A percentile compares a stretch with the other conserved stretches of the same genome.
phyloP scores from a whole-genome alignment of 345 rosid genomes.

The Balakata baccata region DNA sequence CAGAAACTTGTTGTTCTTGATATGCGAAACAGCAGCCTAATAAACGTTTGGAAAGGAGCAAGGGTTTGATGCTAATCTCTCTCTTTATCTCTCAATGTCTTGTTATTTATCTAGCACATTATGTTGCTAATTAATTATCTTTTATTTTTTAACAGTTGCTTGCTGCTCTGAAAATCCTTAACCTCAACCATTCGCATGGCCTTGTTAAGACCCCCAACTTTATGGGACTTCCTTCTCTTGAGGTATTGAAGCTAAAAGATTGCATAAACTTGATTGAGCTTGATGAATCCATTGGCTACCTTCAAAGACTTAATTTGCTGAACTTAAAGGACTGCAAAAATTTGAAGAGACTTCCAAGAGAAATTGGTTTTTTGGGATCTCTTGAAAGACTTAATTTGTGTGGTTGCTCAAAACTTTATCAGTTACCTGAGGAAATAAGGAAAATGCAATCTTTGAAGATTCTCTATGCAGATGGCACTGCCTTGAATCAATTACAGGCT shows the following conservation, averaged over 20 bases:
- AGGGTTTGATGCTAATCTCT: conserved; percentile 2
- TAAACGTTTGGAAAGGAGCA: conserved; percentile 15
- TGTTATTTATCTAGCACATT: neutral
- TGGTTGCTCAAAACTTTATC: conserved; percentile 28
- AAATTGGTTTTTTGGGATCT: conserved; percentile 17
- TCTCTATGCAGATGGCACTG: conserved; percentile 20
- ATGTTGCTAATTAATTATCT: neutral
- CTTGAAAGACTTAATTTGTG: conserved; percentile 22
- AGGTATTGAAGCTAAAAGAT: conserved; percentile 15
- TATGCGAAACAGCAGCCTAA: conserved; percentile 11
- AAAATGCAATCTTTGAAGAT: conserved; percentile 25
- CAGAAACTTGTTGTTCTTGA: conserved; percentile 15
- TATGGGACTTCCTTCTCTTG: conserved; percentile 16
- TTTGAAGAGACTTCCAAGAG: conserved; percentile 25
- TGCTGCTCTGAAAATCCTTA: conserved; percentile 16
- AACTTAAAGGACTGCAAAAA: conserved; percentile 27
- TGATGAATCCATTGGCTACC: conserved; percentile 21
- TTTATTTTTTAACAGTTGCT: conserved; percentile 14
- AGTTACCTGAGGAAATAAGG: conserved; percentile 14
- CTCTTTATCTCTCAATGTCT: neutral
- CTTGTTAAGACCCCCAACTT: conserved; percentile 13
- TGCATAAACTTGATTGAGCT: conserved; percentile 21
- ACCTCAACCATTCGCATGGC: conserved; percentile 21
- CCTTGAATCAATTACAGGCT: conserved; percentile 8
- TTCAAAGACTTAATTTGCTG: conserved; percentile 11